Conservation (phyloP, 192 early-diverging fungal genomes). For the Coemansia sp. region DNA sequence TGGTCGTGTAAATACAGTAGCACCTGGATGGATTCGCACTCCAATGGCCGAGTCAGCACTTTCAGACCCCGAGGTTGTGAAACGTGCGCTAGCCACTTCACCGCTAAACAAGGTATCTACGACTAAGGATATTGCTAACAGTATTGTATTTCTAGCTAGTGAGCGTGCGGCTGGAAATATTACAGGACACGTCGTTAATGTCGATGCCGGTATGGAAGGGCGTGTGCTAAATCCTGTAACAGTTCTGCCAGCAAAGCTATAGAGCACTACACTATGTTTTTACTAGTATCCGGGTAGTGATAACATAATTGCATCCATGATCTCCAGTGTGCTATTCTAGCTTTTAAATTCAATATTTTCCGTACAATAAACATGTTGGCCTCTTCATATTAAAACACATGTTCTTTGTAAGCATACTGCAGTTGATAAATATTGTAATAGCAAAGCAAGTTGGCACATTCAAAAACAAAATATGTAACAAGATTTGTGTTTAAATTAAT, state of each 20-base stretch:
- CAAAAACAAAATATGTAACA: no score
- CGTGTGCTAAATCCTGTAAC: constrained; percentile 17
- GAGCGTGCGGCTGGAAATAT: constrained; percentile 54
- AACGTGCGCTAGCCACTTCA: constrained; percentile 55
- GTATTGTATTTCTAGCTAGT: constrained; percentile 55
- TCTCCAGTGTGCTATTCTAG: no score
- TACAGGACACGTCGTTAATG: constrained; percentile 56
- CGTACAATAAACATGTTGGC: no score
- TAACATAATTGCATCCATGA: no score
- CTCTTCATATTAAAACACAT: no score
- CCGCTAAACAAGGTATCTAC: constrained; percentile 59
- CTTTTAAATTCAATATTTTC: no score
- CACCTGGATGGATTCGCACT: constrained; percentile 57
- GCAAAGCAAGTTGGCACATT: no score
- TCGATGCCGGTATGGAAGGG: constrained; percentile 62
- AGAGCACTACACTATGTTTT: neutral
- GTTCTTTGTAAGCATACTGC: no score
- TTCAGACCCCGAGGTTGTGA: constrained; percentile 42
- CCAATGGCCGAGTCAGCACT: constrained; percentile 58
- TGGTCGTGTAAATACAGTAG: constrained; percentile 53
- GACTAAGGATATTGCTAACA: constrained; percentile 53
- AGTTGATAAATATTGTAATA: no score
- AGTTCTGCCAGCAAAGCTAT: constrained; percentile 2
- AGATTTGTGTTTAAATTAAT: no score
- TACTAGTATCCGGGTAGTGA: neutral